A percentile compares a stretch with the other conserved stretches of the same genome.
Evolutionary conservation across 345 rosid species (phyloP).

Genomic region (Populus alba): DNA sequence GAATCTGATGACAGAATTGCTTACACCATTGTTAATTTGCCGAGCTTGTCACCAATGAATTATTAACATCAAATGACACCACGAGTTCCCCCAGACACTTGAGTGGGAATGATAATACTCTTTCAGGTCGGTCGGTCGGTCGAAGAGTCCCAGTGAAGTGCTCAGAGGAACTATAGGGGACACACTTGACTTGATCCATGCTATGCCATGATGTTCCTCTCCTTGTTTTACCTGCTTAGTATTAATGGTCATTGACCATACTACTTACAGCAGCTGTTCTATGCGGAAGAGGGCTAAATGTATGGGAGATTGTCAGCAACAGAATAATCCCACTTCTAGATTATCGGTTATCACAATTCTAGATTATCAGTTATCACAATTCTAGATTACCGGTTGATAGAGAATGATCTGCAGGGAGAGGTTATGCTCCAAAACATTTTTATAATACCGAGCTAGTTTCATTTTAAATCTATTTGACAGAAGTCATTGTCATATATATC

Average conservation of each 20-base stretch:
- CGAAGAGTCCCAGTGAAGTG: conserved; percentile 35
- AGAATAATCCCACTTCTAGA: neutral
- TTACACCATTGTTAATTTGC: no score
- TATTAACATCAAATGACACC: conserved; percentile 15
- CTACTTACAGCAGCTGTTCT: neutral
- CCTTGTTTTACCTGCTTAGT: neutral
- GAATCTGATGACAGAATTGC: no score
- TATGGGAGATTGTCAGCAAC: neutral
- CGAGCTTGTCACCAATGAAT: no score
- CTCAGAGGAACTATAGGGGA: conserved; percentile 38
- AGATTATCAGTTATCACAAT: no score
- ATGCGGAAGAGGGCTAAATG: neutral
- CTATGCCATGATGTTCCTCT: neutral
- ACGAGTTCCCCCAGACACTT: conserved; percentile 63
- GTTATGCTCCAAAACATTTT: no score
- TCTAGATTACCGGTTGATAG: no score
- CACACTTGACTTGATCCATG: neutral
- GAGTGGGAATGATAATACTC: conserved; percentile 16
- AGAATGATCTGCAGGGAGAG: no score
- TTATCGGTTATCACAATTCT: no score
- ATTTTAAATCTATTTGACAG: no score
- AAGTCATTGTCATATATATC: no score
- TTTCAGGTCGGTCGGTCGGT: no score
- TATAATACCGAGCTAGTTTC: no score
- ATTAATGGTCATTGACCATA: neutral